Base-by-base conservation (phyloP, 2,329 filamentous ascomycete species). In the Sphaerostilbella broomeana region DNA sequence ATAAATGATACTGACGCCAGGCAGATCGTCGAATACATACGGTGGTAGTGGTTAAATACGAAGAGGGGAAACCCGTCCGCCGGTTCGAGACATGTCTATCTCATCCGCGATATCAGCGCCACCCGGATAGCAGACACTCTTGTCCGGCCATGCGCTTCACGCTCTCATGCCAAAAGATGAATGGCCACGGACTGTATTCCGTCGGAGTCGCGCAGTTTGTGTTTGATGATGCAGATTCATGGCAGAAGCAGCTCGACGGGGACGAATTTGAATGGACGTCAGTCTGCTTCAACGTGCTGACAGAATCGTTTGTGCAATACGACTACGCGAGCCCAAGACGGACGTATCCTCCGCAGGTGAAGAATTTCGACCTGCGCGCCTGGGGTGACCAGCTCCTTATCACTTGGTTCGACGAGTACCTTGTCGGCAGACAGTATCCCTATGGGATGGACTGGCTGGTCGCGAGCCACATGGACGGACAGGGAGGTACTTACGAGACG, bases 311-410 rank as follows among this genome's bases (percentile, higher is more conserved):
- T 26, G n/a, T 20, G 9, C 27, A 33, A 4, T 34, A 41, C 38
- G 27, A 33, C 10, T 44, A 44, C 11, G 25, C 36, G 28, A 38
- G 28, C 21, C 27, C n/a, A 7, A 28, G 42, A 22, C 12, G 38
- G 15, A 37, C 42, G 19, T 17, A 44, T 24, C 37, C 42, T 7
- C 27, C 42, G 7, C 32, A 40, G 9, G 34, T 40, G 12, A 40
- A 33, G 13, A 28, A 31, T 28, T 44, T 44, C 29, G 42, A 44
- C 32, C 10, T 44, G 20, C 28, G 38, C 5, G 42, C 22, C 3
- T 44, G 42, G 42, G 42, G 41, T 9, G 42, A 44, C 20, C 32
- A 44, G 19, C 34, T 44, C 6, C n/a, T 44, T 28, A 44, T 44
- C 10, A 20, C 38, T 12, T 44, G 42, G 42, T 44, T 41, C n/a